Percentiles rank a stretch among this genome's conserved stretches.
These are phyloP conservation scores for Juglanconis oblonga DNA, from an alignment of 2,329 filamentous ascomycete genomes.

Conservation along the genomic window DNA sequence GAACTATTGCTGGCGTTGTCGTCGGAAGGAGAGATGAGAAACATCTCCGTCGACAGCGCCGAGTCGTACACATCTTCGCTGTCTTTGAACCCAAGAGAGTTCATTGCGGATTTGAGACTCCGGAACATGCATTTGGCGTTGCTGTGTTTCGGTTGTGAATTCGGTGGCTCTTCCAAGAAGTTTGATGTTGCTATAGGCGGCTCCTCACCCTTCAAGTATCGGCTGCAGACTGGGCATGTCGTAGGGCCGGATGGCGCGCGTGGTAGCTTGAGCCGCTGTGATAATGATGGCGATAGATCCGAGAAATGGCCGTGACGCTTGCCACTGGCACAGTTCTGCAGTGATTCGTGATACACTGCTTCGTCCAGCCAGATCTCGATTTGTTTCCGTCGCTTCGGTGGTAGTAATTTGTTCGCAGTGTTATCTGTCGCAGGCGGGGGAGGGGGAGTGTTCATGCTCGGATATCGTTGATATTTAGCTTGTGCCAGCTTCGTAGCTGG, in stretches of 20 bases:
- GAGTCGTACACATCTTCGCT: background rate
- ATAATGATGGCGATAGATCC: background rate
- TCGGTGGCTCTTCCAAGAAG: background rate
- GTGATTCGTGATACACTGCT: background rate
- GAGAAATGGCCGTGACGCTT: conserved; percentile 1
- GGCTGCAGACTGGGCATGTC: conserved; percentile 8
- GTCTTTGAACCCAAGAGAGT: background rate
- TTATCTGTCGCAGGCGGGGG: background rate
- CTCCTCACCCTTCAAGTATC: background rate
- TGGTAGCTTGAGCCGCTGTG: background rate
- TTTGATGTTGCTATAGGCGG: background rate
- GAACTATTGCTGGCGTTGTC: background rate
- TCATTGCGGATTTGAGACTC: conserved; percentile 1
- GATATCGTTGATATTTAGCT: background rate
- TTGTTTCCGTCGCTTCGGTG: conserved; percentile 4
- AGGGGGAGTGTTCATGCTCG: background rate
- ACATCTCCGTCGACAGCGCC: conserved; percentile 17
- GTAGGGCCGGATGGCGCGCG: background rate
- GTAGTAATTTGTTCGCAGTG: conserved; percentile 5
- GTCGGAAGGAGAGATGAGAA: conserved; percentile 11
- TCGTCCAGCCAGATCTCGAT: conserved; percentile 16
- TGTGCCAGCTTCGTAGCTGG: too few species aligned
- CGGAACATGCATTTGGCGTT: background rate
- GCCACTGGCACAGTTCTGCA: conserved; percentile 4
- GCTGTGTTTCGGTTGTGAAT: background rate